Base-by-base conservation (phyloP, 768 basidiomycete species). In the Dentipellis fragilis region DNA sequence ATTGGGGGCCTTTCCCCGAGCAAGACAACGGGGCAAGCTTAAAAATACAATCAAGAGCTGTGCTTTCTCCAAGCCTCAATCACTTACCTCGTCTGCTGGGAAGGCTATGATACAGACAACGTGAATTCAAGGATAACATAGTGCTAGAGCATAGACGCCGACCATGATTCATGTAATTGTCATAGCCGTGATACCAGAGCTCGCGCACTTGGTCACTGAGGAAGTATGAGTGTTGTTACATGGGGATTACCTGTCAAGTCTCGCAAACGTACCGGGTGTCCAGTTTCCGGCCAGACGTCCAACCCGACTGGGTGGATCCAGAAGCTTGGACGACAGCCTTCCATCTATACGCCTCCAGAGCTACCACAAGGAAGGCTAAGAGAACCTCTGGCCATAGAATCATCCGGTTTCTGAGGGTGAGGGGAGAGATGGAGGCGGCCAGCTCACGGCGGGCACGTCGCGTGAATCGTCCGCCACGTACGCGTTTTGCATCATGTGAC, bases 11-110 rank as follows among this genome's bases (percentile, higher is more conserved):
- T 70, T 83, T 80, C 7, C 89, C 89, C 47, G 77, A 77, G 67
- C 95, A 99, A 21, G 89, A 85, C 23, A 99, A 70, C 1, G 95
- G 94, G 8, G 84, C 81, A n/a, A 98, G 76, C 86, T 97, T 61
- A 10, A 40, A 10, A 19, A 14, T 17, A 14, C 17, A 12, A 16
- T 40, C 56, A 37, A 54, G 34, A 49, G 38, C 10, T 53, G 52
- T 40, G 48, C 37, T 40, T 37, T 2, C 16, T 52, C 56, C 51
- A 62, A 59, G 53, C 22, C 16, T 45, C 38, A 8, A 49, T 49
- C 34, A 48, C 58, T 56, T 66, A 89, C 89, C 80, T 92, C 90
- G 61, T 92, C 90, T 64, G 87, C 68, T 17, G 90, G 90, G 63
- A 90, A 92, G n/a, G 88, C 89, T 89, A 59, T 29, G 9, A 42